Evolutionary conservation across 2,329 filamentous ascomycete species (phyloP), one percentile per base, ranked within the genome.

Genomic region (Tympanopsis confertula): DNA sequence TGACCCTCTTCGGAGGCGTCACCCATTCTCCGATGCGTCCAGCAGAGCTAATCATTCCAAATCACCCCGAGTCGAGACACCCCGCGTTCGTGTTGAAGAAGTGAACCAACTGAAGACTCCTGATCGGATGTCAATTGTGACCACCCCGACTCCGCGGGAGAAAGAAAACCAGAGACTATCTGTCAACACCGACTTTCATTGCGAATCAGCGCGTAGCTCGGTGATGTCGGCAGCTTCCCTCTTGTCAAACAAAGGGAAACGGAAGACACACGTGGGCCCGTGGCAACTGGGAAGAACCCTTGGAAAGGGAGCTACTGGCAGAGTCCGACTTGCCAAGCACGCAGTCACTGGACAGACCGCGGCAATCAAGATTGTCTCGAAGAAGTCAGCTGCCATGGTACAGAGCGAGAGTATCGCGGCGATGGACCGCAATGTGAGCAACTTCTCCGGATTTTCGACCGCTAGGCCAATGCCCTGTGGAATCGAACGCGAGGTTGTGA

Each of bases 321-420:
- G 74, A 19, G 78, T 82, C 4, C 63, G 77, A 39, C 58, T 78
- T 19, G 78, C 78, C 7, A 69, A 75, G 46, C 75, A 82, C 56
- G 62, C 61, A 15, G 56, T 65, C 5, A 78, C 73, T 4, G 71
- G 74, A 2, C 69, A 79, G 43, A 66, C 67, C 40, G 77, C 74
- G 12, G 78, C 78, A 1, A 72, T 80, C 43, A 82, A 82, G 56
- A 81, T 82, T 45, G 76, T 82, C 24, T 78, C 74, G 5, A 78
- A 79, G 50, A 63, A 62, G 30, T 33, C 30, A 10, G 30, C 30
- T 17, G 15, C 10, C 7, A 33, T 33, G 30, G 15, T 13, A 10
- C 30, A 33, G 17, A 33, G 30, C 17, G 30, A 33, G 15, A 13
- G 15, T 13, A 33, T 33, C 17, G 30, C 30, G 7, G 15, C 30